Conservation (phyloP, 345 rosid genomes). For the Abelmoschus esculentus region DNA sequence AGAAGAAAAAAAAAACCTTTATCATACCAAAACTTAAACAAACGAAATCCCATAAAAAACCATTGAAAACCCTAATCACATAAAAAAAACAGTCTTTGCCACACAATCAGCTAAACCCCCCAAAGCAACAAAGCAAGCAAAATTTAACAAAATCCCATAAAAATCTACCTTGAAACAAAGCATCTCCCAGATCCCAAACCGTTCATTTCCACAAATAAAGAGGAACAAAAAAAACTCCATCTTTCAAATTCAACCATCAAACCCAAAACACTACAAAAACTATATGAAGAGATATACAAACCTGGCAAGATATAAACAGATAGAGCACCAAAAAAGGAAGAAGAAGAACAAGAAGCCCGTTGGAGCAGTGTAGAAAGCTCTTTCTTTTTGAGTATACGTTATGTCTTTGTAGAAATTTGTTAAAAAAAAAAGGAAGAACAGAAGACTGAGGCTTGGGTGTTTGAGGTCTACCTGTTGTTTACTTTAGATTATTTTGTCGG, state of each 20-base stretch:
- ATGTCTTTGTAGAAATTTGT: not conserved
- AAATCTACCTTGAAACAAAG: constrained; percentile 1
- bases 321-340: constrained; percentile 6
- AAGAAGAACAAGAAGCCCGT: constrained; percentile 15
- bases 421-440: not conserved
- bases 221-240: constrained; percentile 4
- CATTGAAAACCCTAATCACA: constrained; percentile 5
- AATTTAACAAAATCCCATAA: constrained; percentile 15
- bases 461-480: not conserved
- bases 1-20: not conserved
- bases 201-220: not conserved
- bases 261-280: not conserved
- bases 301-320: not conserved
- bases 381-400: constrained; percentile 3
- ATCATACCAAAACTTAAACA: not conserved
- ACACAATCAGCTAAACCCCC: not conserved
- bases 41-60: no score
- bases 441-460: not conserved
- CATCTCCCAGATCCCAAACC: constrained; percentile 19
- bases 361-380: constrained; percentile 22
- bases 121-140: constrained; percentile 4
- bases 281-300: not conserved
- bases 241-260: constrained; percentile 10
- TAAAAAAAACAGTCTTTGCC: not conserved
- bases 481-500: not conserved